These are phyloP conservation scores for Phylloporus rhodoxanthus DNA, from an alignment of 768 basidiomycete species.

Conservation along the genomic window DNA sequence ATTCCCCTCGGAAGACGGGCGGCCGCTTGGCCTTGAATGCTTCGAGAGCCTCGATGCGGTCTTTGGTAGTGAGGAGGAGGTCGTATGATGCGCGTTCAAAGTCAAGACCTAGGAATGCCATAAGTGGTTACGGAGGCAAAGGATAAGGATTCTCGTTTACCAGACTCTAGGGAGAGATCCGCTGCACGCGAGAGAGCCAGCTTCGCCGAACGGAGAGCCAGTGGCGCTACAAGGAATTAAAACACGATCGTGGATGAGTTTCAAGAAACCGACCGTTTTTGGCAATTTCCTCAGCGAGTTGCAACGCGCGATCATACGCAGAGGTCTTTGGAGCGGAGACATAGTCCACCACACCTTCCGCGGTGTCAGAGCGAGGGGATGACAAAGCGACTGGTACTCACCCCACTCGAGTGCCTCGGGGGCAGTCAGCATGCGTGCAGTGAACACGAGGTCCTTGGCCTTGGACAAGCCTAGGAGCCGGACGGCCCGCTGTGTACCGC, in stretches of 20 bases:
- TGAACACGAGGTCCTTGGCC: slow-evolving; percentile 85
- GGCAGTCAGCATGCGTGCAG: slow-evolving; percentile 63
- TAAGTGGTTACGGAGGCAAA: slow-evolving; percentile 1
- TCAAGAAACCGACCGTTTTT: slow-evolving; percentile 48
- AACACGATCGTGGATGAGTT: background rate
- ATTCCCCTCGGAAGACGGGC: slow-evolving; percentile 80
- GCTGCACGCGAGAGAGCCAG: slow-evolving; percentile 74
- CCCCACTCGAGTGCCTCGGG: slow-evolving; percentile 67
- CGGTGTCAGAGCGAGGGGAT: slow-evolving; percentile 2
- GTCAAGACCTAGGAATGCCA: slow-evolving; percentile 59
- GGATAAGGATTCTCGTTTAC: slow-evolving; percentile 26
- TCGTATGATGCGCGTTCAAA: slow-evolving; percentile 87
- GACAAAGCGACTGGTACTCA: slow-evolving; percentile 19
- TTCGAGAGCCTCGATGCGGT: slow-evolving; percentile 75
- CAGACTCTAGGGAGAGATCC: slow-evolving; percentile 75
- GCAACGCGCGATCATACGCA: slow-evolving; percentile 65
- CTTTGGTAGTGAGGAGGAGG: slow-evolving; percentile 62
- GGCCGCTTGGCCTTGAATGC: slow-evolving; percentile 83
- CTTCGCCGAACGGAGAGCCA: slow-evolving; percentile 86
- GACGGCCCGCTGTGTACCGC: slow-evolving; percentile 80
- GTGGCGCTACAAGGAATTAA: slow-evolving; percentile 50
- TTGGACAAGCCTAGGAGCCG: slow-evolving; percentile 72
- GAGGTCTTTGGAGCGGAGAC: slow-evolving; percentile 54
- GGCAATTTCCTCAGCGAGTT: slow-evolving; percentile 61
- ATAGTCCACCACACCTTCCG: slow-evolving; percentile 76